phyloP scores from a whole-genome alignment of 2,329 filamentous ascomycete genomes.

The Clarireedia hainanense region DNA sequence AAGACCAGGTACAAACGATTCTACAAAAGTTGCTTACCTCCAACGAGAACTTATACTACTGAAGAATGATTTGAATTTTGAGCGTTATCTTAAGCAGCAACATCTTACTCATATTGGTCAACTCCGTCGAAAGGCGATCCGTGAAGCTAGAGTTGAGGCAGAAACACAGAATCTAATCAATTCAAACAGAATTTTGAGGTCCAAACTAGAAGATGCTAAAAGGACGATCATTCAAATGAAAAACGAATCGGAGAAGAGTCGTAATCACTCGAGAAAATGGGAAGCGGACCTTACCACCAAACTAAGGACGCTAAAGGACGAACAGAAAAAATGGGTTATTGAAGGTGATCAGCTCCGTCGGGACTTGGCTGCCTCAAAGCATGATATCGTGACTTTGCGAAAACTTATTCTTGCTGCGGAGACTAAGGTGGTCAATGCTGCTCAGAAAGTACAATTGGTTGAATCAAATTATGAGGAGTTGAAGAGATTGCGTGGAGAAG shows the following conservation, averaged over 20 bases:
- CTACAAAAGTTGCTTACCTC: slow-evolving; percentile 43
- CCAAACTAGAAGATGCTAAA: slow-evolving; percentile 65
- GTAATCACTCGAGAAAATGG: slow-evolving; percentile 69
- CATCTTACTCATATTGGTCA: slow-evolving; percentile 77
- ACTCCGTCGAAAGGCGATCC: slow-evolving; percentile 64
- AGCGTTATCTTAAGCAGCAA: slow-evolving; percentile 76
- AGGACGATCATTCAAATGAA: slow-evolving; percentile 61
- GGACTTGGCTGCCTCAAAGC: slow-evolving; percentile 49
- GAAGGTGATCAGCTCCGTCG: slow-evolving; percentile 50
- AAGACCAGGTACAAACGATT: slow-evolving; percentile 23
- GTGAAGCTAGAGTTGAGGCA: slow-evolving; percentile 70
- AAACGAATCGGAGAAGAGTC: slow-evolving; percentile 64
- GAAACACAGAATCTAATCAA: slow-evolving; percentile 77
- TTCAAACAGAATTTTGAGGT: slow-evolving; percentile 64
- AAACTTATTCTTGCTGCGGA: slow-evolving; percentile 61
- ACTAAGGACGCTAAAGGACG: slow-evolving; percentile 58
- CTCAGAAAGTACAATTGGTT: slow-evolving; percentile 56
- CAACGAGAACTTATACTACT: slow-evolving; percentile 69
- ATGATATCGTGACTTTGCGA: slow-evolving; percentile 57
- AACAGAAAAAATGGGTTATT: slow-evolving; percentile 55
- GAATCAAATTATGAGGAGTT: slow-evolving; percentile 55
- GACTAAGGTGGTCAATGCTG: slow-evolving; percentile 54
- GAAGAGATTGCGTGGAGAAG: slow-evolving; percentile 49
- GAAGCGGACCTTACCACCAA: slow-evolving; percentile 64
- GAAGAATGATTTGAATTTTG: slow-evolving; percentile 75